Conservation (phyloP, 2,329 filamentous ascomycete genomes). For the Trichoderma harzianum region DNA sequence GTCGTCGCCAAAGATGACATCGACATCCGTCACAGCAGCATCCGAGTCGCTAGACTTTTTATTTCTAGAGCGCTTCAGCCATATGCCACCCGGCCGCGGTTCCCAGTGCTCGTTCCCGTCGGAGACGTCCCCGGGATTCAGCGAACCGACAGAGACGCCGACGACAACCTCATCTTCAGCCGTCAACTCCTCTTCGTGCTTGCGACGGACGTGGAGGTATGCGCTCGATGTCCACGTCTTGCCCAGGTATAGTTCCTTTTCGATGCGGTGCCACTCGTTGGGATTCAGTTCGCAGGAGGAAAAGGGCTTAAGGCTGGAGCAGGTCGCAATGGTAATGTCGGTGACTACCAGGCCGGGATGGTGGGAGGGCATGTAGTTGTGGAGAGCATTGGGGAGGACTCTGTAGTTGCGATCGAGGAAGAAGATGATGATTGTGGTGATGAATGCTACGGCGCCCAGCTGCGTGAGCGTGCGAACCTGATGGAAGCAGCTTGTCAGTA, state of each 20-base stretch:
- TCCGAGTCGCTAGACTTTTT: constrained; percentile 72
- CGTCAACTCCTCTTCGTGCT: constrained; percentile 78
- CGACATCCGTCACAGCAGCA: constrained; percentile 72
- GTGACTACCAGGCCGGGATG: constrained; percentile 82
- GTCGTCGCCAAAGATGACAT: constrained; percentile 86
- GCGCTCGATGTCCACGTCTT: constrained; percentile 71
- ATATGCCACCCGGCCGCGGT: constrained; percentile 69
- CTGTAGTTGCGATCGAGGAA: constrained; percentile 86
- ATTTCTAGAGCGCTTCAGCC: constrained; percentile 73
- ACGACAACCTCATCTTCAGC: constrained; percentile 74
- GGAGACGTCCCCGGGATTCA: constrained; percentile 56
- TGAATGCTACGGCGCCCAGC: constrained; percentile 61
- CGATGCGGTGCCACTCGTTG: constrained; percentile 72
- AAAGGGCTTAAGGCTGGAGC: constrained; percentile 70
- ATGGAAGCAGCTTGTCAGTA: not conserved
- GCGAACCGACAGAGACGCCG: constrained; percentile 70
- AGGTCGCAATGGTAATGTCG: constrained; percentile 75
- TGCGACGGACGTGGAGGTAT: constrained; percentile 77
- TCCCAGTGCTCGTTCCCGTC: constrained; percentile 69
- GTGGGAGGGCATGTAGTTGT: constrained; percentile 82
- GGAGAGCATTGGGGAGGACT: constrained; percentile 79
- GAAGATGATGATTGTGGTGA: constrained; percentile 70
- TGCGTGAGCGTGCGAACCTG: constrained; percentile 70
- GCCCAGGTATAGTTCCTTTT: constrained; percentile 84
- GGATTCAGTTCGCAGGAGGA: constrained; percentile 73